These are phyloP conservation scores for Scolecobasidium constrictum DNA, from an alignment of 2,329 filamentous ascomycete genomes.

Conservation along the genomic window DNA sequence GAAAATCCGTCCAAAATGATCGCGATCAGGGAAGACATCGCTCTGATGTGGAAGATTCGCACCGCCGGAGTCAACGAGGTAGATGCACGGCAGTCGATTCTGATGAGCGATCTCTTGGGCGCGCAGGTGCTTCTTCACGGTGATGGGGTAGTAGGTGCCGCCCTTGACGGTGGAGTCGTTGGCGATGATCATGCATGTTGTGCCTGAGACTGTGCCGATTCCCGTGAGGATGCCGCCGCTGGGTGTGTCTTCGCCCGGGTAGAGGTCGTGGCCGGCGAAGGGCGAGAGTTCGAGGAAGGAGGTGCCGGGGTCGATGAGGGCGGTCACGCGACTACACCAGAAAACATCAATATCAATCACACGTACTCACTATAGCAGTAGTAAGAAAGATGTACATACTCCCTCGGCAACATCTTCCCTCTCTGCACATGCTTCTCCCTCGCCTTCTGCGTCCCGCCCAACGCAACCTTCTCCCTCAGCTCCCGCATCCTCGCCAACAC, in stretches of 20 bases:
- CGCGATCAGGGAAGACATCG: conserved; percentile 87
- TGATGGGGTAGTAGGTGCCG: conserved; percentile 93
- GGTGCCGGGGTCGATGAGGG: conserved; percentile 78
- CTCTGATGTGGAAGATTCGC: conserved; percentile 92
- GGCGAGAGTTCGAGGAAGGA: conserved; percentile 89
- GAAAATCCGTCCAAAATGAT: conserved; percentile 96
- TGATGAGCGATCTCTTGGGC: conserved; percentile 86
- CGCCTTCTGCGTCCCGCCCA: conserved; percentile 71
- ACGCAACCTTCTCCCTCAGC: conserved; percentile 60
- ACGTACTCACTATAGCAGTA: not conserved
- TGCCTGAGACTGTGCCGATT: conserved; percentile 79
- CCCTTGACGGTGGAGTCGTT: conserved; percentile 98
- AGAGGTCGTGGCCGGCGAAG: conserved; percentile 78
- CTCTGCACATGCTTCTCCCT: conserved; percentile 76
- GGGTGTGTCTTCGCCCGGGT: conserved; percentile 77
- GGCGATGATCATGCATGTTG: conserved; percentile 84
- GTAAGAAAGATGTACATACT: conserved; percentile 29
- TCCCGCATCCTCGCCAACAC: conserved; percentile 57
- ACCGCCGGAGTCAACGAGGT: conserved; percentile 90
- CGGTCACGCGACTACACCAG: conserved; percentile 54
- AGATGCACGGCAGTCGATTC: conserved; percentile 76
- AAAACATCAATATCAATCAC: not conserved
- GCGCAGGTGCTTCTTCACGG: conserved; percentile 91
- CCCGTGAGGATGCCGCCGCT: conserved; percentile 89
- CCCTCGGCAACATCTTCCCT: conserved; percentile 89